Conservation (phyloP, 2,329 filamentous ascomycete genomes). For the Chalaropsis ovoidea region DNA sequence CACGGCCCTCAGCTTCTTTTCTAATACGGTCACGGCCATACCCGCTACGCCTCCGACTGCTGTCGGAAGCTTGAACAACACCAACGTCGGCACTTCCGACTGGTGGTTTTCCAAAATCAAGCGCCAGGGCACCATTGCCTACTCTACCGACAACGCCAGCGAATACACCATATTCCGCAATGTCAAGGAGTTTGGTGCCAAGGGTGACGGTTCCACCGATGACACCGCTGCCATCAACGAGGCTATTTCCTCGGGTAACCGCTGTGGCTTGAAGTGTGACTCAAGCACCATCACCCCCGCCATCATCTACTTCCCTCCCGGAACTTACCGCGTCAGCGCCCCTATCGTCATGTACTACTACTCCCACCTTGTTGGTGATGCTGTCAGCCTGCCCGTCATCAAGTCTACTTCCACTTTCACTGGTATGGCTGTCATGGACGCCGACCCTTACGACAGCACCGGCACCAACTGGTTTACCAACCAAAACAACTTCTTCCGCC, state of each 20-base stretch:
- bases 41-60: constrained; percentile 20
- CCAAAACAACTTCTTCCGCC: constrained; percentile 75
- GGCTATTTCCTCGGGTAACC: constrained; percentile 65
- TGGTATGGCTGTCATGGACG: constrained; percentile 86
- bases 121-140: constrained; percentile 59
- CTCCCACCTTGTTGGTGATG: constrained; percentile 83
- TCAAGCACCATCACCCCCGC: constrained; percentile 76
- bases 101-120: constrained; percentile 66
- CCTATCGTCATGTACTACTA: constrained; percentile 84
- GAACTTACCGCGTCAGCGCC: constrained; percentile 70
- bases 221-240: constrained; percentile 82
- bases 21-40: constrained; percentile 20
- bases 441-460: constrained; percentile 65
- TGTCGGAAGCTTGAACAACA: constrained; percentile 13
- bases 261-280: constrained; percentile 73
- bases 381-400: constrained; percentile 58
- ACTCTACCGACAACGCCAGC: constrained; percentile 35
- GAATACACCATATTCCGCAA: constrained; percentile 67
- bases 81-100: constrained; percentile 36
- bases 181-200: constrained; percentile 65
- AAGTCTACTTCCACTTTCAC: constrained; percentile 62
- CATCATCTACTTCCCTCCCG: constrained; percentile 82
- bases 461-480: constrained; percentile 70
- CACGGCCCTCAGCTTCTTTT: constrained; percentile 24
- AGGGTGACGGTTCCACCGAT: constrained; percentile 59